Evolutionary conservation across 129 eudicot species (phyloP), one percentile per base, ranked within the genome.

Genomic region (Pulicaria dysenterica): DNA sequence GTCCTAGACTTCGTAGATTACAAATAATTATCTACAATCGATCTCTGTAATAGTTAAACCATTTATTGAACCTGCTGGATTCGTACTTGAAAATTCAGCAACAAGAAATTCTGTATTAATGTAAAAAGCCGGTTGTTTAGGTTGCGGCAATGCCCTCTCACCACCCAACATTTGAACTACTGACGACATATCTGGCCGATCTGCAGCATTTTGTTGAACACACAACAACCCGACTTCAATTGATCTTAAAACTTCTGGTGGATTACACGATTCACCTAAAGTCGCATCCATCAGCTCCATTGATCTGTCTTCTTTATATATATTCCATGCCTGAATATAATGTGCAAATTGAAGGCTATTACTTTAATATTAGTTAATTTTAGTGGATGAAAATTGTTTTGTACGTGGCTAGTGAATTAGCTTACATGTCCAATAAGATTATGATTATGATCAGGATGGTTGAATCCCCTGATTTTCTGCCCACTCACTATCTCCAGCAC

Each of bases 401-500:
- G 15, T n/a, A n/a, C n/a, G n/a, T 45, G 11, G 31, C n/a, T 44
- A 47, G 13, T 40, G 11, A 70, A 15, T 24, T 24, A 24, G 31
- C 79, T 48, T 73, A 79, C 83, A 58, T 79, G 75, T 31, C 83
- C 79, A 6, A 58, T 64, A 66, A 79, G 79, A 73, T 73, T 75
- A 36, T 58, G 57, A 5, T 15, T 75, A 17, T 72, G 78, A 1
- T 73, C 74, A 3, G 66, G 74, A 47, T 73, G 67, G 24, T 38
- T 56, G 70, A 73, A 79, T 58, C 83, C 79, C 17, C 79, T 65
- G 38, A 66, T 79, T 79, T 55, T 79, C 43, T 65, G 47, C 42
- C 83, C 83, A 73, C 83, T 79, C 68, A 79, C 73, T 34, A 79
- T 79, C 73, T 79, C 83, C 37, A 79, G n/a, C 56, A 79, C 64